Percentiles rank a stretch among this genome's conserved stretches.
These are phyloP conservation scores for Naematelia encephala DNA, from an alignment of 768 basidiomycete species.

Conservation along the genomic window DNA sequence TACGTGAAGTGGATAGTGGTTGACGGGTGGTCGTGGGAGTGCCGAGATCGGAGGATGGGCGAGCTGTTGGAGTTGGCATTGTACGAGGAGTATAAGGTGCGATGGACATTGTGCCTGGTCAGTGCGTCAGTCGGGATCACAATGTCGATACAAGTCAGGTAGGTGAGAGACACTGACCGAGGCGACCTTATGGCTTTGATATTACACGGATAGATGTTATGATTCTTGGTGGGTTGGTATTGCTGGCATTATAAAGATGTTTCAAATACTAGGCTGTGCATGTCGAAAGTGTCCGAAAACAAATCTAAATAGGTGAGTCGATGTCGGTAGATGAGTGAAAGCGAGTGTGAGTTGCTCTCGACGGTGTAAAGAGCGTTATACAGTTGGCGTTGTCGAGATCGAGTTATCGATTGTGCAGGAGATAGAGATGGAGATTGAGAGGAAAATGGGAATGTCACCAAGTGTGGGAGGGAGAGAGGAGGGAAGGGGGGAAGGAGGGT, in stretches of 20 bases:
- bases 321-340: no score
- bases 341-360: no score
- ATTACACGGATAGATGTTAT: background rate
- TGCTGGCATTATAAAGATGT: no score
- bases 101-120: background rate
- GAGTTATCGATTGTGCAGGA: background rate
- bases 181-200: no score
- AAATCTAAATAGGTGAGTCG: no score
- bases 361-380: background rate
- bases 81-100: background rate
- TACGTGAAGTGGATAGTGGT: background rate
- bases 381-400: background rate
- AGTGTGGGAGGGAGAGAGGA: background rate
- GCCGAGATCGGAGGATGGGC: background rate
- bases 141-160: no score
- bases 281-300: no score
- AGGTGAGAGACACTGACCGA: no score
- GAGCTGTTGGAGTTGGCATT: background rate
- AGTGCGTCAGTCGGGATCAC: background rate
- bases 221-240: no score
- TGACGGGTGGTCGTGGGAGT: background rate
- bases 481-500: background rate
- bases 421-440: no score
- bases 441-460: no score
- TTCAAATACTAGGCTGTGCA: no score